Conservation (phyloP, 768 basidiomycete genomes). For the Boletus edulis region DNA sequence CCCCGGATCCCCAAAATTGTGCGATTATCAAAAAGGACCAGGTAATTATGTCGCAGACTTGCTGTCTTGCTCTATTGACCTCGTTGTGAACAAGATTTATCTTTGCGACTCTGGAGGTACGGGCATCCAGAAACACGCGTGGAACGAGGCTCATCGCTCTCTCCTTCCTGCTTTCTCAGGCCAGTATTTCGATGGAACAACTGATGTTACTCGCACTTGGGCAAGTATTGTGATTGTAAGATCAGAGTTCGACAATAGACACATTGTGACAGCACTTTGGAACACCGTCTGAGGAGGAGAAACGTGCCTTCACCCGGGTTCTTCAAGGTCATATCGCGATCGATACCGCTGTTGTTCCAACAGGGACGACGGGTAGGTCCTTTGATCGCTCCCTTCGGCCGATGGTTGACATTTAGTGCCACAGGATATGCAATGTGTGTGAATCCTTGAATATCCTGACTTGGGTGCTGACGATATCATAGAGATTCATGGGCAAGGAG, state of each 20-base stretch:
- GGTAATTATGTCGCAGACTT: conserved; percentile 33
- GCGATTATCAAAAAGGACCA: conserved; percentile 74
- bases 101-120: conserved; percentile 86
- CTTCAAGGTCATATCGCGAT: conserved; percentile 90
- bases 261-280: conserved; percentile 74
- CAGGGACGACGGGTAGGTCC: conserved; percentile 64
- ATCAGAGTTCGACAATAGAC: not conserved
- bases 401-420: not conserved
- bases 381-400: not conserved
- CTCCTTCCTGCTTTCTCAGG: conserved; percentile 35
- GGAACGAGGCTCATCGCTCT: not conserved
- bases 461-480: not conserved
- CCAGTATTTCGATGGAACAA: conserved; percentile 92
- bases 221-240: conserved; percentile 37
- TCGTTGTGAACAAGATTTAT: conserved; percentile 51
- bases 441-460: not conserved
- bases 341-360: conserved; percentile 81
- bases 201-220: conserved; percentile 91
- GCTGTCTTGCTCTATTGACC: conserved; percentile 29
- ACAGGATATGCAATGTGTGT: conserved; percentile 57
- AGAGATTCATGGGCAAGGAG: conserved; percentile 83
- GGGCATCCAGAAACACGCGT: not conserved
- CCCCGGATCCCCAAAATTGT: conserved; percentile 70
- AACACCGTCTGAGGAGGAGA: conserved; percentile 76
- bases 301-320: conserved; percentile 87